Base-by-base conservation (phyloP, 805 yeast genomes). In the Ogataea ramenticola region DNA sequence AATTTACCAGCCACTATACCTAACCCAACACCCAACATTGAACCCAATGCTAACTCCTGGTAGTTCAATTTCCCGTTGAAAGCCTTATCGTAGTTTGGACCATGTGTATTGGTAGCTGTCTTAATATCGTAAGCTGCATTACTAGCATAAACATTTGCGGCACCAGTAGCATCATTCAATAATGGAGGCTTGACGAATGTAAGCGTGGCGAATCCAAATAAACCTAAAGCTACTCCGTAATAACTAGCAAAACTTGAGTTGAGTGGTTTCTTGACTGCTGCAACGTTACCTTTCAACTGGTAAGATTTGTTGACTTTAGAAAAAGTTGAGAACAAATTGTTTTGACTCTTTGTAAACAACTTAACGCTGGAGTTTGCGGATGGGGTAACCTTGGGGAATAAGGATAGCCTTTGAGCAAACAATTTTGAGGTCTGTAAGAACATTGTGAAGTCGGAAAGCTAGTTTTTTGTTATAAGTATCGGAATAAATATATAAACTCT, bases 1-100 rank as follows among this genome's bases (percentile, higher is more conserved):
- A 82, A 63, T 53, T 79, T 79, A 17, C 87, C 86, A n/a, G 74
- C 70, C 29, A 80, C 62, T 20, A 77, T 65, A 1, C 88, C 88
- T 42, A 74, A 50, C 31, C 75, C 66, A 45, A 80, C 64, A 0
- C 88, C 87, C 8, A 77, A 65, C 54, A 81, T 65, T 1, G 84
- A 77, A 6, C 88, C 88, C 46, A 79, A 61, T 15, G 85, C 71
- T 53, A 82, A 64, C 53, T 82, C 83, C 52, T 74, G 73, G 55
- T 81, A 82, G 60, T 77, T 75, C 49, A 80, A 61, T 44, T 65
- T 66, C 0, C 75, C 74, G n/a, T 67, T 67, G 43, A 75, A 62
- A 0, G 68, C 59, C n/a, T 62, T 60, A 46, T 65, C 65, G 43
- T 46, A 61, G 27, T 44, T 45, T 1, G 68, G 57, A 15, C 40